Evolutionary conservation across 345 rosid species (phyloP), one percentile per base, ranked within the genome.

Genomic region (Noccaea bulbosa): DNA sequence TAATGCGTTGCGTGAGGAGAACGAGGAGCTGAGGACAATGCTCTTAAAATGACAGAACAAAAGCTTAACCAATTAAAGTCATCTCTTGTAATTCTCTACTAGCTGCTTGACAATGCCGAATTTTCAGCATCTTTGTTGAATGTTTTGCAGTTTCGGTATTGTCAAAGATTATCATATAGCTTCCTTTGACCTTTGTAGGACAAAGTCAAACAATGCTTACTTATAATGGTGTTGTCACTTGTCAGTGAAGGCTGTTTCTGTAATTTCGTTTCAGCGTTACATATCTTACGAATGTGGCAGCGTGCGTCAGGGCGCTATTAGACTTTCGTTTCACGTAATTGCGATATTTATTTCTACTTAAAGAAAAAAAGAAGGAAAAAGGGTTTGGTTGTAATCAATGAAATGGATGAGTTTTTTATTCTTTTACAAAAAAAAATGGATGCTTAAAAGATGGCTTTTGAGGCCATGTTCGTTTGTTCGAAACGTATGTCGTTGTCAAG

Each of bases 1-100:
- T 7, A 84, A 85, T 30, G 55, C n/a, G 33, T 69, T 89, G 63
- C 64, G 35, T 67, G 74, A 78, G 73, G 95, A 88, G 65, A 87
- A 85, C 4, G 81, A 81, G 76, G 85, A 83, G 17, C 34, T 87
- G 72, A 80, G 17, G 30, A 38, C 48, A 37, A 35, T 20, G 14
- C 5, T 65, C 58, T 37, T 35, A 14, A n/a, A 45, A 14, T 6
- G 6, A 46, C 53, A 32, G 9, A 34, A 17, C 7, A 14, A 33
- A 12, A 44, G 1, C 37, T 20, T 5, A 59, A 3, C n/a, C 15
- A 24, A 24, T 17, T 24, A 24, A 40, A 20, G 17, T 24, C 24
- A 8, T 53, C 11, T 53, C 39, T 53, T 55, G 41, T 56, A 7
- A 30, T 30, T 53, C 39, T 53, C 40, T 32, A 32, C 40, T 32